phyloP scores from a whole-genome alignment of 2,329 filamentous ascomycete species.

The Escovopsis sp. region DNA sequence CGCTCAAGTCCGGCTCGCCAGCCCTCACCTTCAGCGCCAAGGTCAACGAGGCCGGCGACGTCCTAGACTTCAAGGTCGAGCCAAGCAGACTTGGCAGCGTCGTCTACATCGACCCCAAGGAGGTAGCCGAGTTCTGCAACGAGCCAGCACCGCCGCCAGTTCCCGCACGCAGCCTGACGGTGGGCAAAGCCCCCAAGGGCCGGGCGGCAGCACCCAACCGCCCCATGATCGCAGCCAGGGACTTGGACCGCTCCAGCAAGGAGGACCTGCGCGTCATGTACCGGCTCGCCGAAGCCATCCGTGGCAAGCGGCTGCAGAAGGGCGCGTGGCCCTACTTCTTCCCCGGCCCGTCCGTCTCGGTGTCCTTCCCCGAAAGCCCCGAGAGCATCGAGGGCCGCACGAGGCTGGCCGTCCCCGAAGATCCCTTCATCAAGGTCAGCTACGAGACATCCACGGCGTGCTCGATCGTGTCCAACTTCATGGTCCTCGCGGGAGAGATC shows the following conservation, averaged over 20 bases:
- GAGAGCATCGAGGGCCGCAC: constrained; percentile 5
- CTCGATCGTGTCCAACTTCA: constrained; percentile 26
- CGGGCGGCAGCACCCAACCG: constrained; percentile 17
- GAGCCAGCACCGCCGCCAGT: constrained; percentile 14
- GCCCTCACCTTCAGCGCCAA: constrained; percentile 49
- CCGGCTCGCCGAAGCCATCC: constrained; percentile 31
- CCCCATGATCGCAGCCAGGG: constrained; percentile 26
- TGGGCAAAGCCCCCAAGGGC: constrained; percentile 12
- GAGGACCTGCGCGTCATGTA: constrained; percentile 33
- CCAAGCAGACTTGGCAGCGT: constrained; percentile 39
- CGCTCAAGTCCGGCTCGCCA: constrained; percentile 34
- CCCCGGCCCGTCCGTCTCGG: constrained; percentile 27
- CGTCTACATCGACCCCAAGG: constrained; percentile 39
- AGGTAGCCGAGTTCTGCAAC: constrained; percentile 30
- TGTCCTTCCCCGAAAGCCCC: constrained; percentile 22
- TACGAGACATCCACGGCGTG: constrained; percentile 17
- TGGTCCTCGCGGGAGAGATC: constrained; percentile 48
- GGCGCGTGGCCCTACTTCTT: constrained; percentile 36
- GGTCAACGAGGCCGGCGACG: constrained; percentile 35
- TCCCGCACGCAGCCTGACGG: constrained; percentile 14
- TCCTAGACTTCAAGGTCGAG: constrained; percentile 40
- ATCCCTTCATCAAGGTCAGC: constrained; percentile 34
- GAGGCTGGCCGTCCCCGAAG: constrained; percentile 18
- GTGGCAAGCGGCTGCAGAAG: constrained; percentile 25
- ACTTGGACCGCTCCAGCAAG: constrained; percentile 28